A percentile compares a stretch with the other conserved stretches of the same genome.
Evolutionary conservation across 1,284 basidiomycete species (phyloP).

Genomic region (Meripilus lineatus): DNA sequence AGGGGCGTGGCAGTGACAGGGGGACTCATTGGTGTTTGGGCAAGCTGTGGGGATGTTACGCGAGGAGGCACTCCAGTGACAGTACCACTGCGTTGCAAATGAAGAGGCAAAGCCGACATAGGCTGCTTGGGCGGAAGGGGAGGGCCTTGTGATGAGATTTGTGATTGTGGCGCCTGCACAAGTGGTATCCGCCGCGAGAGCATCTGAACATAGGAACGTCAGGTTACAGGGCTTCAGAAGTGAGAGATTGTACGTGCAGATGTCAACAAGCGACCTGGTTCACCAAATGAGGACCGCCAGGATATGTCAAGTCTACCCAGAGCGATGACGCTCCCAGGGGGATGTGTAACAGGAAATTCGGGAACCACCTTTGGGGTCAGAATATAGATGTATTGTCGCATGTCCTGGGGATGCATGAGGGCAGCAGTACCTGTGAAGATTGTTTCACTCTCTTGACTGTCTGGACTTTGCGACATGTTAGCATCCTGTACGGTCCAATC

Average conservation of each 20-base stretch:
- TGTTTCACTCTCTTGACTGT: slow-evolving; percentile 25
- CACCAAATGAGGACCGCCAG: slow-evolving; percentile 77
- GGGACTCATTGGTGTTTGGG: slow-evolving; percentile 39
- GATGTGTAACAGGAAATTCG: slow-evolving; percentile 44
- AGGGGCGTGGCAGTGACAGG: slow-evolving; percentile 28
- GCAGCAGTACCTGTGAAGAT: slow-evolving; percentile 60
- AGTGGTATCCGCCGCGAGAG: slow-evolving; percentile 68
- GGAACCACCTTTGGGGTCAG: slow-evolving; percentile 50
- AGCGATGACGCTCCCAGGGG: slow-evolving; percentile 67
- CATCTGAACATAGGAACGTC: slow-evolving; percentile 36
- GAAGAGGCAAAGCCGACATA: slow-evolving; percentile 63
- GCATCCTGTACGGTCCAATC: slow-evolving; percentile 60
- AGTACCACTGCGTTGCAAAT: slow-evolving; percentile 55
- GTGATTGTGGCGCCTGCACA: slow-evolving; percentile 23
- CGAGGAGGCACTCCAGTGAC: slow-evolving; percentile 38
- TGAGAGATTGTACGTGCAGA: slow-evolving; percentile 38
- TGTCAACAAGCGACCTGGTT: slow-evolving; percentile 78
- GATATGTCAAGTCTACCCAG: slow-evolving; percentile 79
- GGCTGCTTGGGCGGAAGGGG: slow-evolving; percentile 39
- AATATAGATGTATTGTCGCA: slow-evolving; percentile 81
- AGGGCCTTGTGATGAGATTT: slow-evolving; percentile 20
- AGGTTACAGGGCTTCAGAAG: not conserved
- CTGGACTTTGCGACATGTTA: slow-evolving; percentile 32
- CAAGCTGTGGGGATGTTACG: slow-evolving; percentile 46
- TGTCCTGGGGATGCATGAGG: slow-evolving; percentile 76